Evolutionary conservation across 805 yeast genomes (phyloP), one percentile per base, ranked within the genome.

Genomic region (Zygosaccharomyces siamensis): DNA sequence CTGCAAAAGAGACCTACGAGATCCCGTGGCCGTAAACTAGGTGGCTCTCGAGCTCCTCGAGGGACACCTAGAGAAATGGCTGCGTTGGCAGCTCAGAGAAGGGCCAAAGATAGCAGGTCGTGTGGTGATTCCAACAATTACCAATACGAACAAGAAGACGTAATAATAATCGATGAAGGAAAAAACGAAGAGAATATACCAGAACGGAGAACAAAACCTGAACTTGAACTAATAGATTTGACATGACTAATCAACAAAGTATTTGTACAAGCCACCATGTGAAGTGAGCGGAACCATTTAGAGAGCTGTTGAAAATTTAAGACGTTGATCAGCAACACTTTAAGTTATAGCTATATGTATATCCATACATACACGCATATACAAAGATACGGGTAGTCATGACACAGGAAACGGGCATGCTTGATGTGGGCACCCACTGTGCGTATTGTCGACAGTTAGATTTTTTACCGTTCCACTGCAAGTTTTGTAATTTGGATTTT

Each of bases 401-500:
- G 39, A 33, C 42, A 27, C 42, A 39, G 45, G 68, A 64, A 46
- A 58, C 57, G 3, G 68, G 68, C 6, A 66, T 66, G 68, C 51
- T 66, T 12, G 70, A 66, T 52, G 70, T 64, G n/a, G 70, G 70
- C 1, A 62, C 62, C 26, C 70, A 66, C 43, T 66, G 70, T 48
- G 47, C 49, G 16, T 64, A 53, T 45, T 66, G 70, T 44, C 49
- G 63, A 37, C 63, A 66, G 46, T 24, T 64, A 7, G 70, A 66
- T 46, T 66, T 66, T 43, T 48, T 66, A 27, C 70, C 70, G 5
- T 66, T 66, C 52, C 66, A 63, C 46, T 66, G 70, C 47, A 43
- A 52, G 5, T 50, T 32, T 26, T 66, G 70, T 47, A 45, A 59
- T 31, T 53, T 57, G 8, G 64, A 63, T 49, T 64, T 63, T 40